Evolutionary conservation across 257 asterid genomes (phyloP).

Genomic region (Solanum sejunctum): DNA sequence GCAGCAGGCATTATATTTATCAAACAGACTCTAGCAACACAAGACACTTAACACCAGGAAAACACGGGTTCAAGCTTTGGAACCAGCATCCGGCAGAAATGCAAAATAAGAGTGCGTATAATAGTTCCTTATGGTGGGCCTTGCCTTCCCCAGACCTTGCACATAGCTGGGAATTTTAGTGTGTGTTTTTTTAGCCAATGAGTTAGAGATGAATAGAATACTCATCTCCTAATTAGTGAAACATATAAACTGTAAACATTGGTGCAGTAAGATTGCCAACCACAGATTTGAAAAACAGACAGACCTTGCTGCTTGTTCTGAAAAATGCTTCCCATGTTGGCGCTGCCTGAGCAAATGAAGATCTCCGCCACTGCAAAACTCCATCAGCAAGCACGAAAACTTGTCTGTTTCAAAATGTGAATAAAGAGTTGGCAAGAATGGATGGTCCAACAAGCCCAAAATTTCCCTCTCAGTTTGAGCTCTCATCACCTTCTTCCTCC

Average conservation of each 20-base stretch:
- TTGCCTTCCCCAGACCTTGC: too few relatives aligned
- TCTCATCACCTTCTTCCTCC: slow-evolving; percentile 65
- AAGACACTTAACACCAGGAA: background rate
- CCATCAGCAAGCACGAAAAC: slow-evolving; percentile 83
- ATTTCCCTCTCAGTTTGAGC: slow-evolving; percentile 89
- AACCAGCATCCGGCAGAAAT: too few relatives aligned
- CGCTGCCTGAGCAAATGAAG: slow-evolving; percentile 87
- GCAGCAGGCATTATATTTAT: background rate
- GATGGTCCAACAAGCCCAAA: slow-evolving; percentile 71
- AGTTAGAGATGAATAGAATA: background rate
- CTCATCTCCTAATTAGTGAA: background rate
- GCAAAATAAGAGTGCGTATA: too few relatives aligned
- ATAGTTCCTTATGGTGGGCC: too few relatives aligned
- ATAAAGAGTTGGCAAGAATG: slow-evolving; percentile 78
- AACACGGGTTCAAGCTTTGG: too few relatives aligned
- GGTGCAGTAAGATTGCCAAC: background rate
- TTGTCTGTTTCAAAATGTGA: slow-evolving; percentile 79
- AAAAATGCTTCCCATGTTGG: slow-evolving; percentile 63
- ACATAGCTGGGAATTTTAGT: too few relatives aligned
- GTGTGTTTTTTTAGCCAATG: background rate
- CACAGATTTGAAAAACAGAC: background rate
- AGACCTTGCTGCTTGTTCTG: slow-evolving; percentile 88
- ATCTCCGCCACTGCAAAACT: slow-evolving; percentile 95
- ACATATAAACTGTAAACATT: background rate
- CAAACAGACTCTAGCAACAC: background rate